Percentiles rank a stretch among this genome's conserved stretches.
phyloP scores from a whole-genome alignment of 2,329 filamentous ascomycete species.

The Fusarium sp. region DNA sequence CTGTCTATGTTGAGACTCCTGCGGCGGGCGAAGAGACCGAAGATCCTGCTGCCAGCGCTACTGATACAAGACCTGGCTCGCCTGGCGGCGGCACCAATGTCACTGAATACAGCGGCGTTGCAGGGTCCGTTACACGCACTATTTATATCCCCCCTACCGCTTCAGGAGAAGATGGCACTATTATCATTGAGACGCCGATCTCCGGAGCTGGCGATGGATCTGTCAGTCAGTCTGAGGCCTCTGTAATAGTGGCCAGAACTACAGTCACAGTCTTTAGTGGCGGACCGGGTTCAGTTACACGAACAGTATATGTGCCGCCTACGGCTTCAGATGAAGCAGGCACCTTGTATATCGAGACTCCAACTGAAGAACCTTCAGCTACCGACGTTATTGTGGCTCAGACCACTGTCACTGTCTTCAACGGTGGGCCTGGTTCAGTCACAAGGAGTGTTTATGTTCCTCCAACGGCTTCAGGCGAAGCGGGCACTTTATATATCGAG shows the following conservation, averaged over 20 bases:
- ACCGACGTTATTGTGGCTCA: neutral
- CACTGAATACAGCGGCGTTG: neutral
- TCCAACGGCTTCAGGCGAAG: neutral
- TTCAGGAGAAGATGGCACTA: neutral
- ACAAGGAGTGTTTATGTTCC: neutral
- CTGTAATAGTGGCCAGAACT: neutral
- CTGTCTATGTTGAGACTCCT: constrained; percentile 3
- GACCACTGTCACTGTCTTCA: neutral
- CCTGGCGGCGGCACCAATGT: neutral
- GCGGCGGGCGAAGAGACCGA: neutral
- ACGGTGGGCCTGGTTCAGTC: neutral
- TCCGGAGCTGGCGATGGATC: neutral
- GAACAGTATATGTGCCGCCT: neutral
- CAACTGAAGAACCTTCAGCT: no score
- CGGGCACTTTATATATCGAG: neutral
- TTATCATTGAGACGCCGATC: constrained; percentile 9
- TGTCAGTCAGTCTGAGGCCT: neutral
- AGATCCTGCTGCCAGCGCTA: neutral
- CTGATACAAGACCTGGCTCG: neutral
- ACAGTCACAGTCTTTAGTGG: constrained; percentile 1
- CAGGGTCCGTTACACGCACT: neutral
- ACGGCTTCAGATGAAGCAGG: neutral
- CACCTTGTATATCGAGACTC: neutral
- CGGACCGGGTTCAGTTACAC: neutral
- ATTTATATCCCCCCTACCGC: constrained; percentile 5